Base-by-base conservation (phyloP, 345 rosid genomes). In the Jatropha curcas region DNA sequence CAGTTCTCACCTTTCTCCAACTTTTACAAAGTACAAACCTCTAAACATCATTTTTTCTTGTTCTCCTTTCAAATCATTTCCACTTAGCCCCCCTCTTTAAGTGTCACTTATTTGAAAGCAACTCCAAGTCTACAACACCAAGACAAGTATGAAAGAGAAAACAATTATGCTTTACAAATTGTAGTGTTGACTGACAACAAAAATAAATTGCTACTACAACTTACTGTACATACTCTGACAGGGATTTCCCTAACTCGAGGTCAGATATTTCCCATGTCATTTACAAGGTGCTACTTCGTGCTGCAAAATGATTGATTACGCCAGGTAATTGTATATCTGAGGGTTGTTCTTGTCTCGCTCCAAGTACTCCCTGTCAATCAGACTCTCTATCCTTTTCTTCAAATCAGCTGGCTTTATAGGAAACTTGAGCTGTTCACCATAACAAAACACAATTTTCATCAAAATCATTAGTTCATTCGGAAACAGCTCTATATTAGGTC, bases 271-370 rank as follows among this genome's bases (percentile, higher is more conserved):
- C 76, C 81, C 70, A 5, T 43, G 70, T 59, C 83, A 58, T 73
- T 69, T 74, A 73, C 72, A 70, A 63, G 48, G 55, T 45, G 61
- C 61, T 30, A 11, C 13, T 43, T 30, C 5, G 41, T 17, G 35
- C 16, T 25, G 34, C 53, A 35, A 59, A 63, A 25, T 25, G 65
- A 37, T n/a, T n/a, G n/a, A 62, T 63, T 80, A 90, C 14, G 98
- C 99, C 73, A 95, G 82, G 87, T 95, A 95, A 80, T 92, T 95
- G 87, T 95, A 95, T 78, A 95, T 86, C 76, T 92, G 99, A 34
- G 97, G 97, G 82, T 95, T 95, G 90, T 72, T 95, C 88, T 91
- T 92, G 88, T 95, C 99, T 74, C 99, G 84, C 89, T 95, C 99
- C 81, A 95, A 84, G 88, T 95, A 95, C 79, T 95, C 99, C 80